phyloP scores from a whole-genome alignment of 2,329 filamentous ascomycete species.

The Penicillium sp. region DNA sequence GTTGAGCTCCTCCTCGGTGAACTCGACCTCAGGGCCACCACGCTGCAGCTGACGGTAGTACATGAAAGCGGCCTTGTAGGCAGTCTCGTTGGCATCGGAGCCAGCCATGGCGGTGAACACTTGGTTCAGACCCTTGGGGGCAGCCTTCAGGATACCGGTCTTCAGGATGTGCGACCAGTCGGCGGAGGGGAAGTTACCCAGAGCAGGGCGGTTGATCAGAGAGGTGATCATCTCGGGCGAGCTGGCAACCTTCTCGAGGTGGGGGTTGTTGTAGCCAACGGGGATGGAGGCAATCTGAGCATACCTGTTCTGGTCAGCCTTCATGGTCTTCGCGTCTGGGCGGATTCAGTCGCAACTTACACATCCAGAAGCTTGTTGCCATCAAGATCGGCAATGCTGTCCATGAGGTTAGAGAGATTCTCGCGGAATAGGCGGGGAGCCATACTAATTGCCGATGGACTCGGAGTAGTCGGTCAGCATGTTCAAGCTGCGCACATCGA shows the following conservation, averaged over 20 bases:
- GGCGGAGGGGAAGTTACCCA: conserved; percentile 84
- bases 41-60: conserved; percentile 79
- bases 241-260: conserved; percentile 65
- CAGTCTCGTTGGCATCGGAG: conserved; percentile 89
- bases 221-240: conserved; percentile 75
- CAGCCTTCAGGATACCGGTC: conserved; percentile 75
- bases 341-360: conserved; percentile 29
- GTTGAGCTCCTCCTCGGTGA: conserved; percentile 71
- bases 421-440: background rate
- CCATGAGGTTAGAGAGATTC: conserved; percentile 18
- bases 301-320: conserved; percentile 52
- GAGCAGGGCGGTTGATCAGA: conserved; percentile 82
- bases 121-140: conserved; percentile 78
- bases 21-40: conserved; percentile 72
- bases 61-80: conserved; percentile 96
- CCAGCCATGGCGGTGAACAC: conserved; percentile 89
- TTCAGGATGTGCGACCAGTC: conserved; percentile 80
- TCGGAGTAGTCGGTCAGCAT: conserved; percentile 74
- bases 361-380: conserved; percentile 53
- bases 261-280: conserved; percentile 86
- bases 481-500: conserved; percentile 82
- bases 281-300: conserved; percentile 92
- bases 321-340: background rate
- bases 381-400: conserved; percentile 50
- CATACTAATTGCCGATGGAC: conserved; percentile 73